phyloP scores from a whole-genome alignment of 2,329 filamentous ascomycete genomes.

The Helotiales sp. region DNA sequence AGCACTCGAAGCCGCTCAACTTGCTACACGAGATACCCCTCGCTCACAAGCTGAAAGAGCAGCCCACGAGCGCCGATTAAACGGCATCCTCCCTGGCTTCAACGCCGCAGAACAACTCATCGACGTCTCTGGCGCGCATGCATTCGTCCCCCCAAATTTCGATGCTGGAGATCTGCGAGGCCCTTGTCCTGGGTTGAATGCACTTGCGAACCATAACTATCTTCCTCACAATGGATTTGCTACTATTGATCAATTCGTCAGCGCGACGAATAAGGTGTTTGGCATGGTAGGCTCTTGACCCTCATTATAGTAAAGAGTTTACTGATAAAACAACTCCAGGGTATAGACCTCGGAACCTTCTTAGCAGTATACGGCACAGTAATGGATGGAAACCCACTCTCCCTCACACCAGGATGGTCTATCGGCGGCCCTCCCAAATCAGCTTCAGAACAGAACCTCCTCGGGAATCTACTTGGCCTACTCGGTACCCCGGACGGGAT shows the following conservation, averaged over 20 bases:
- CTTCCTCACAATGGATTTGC: slow-evolving; percentile 33
- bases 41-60: not conserved
- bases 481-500: slow-evolving; percentile 47
- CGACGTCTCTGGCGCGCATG: slow-evolving; percentile 3
- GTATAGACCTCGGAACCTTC: slow-evolving; percentile 40
- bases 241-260: slow-evolving; percentile 33
- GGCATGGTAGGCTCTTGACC: not conserved
- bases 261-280: slow-evolving; percentile 25
- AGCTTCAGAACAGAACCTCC: slow-evolving; percentile 13
- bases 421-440: slow-evolving; percentile 45
- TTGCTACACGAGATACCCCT: not conserved
- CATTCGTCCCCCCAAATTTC: slow-evolving; percentile 2
- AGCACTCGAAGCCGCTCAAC: slow-evolving; percentile 12
- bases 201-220: slow-evolving; percentile 42
- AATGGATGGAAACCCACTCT: slow-evolving; percentile 43
- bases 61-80: slow-evolving; percentile 1
- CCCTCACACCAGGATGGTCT: slow-evolving; percentile 46
- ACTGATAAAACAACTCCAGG: slow-evolving; percentile 21
- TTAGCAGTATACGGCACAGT: slow-evolving; percentile 45
- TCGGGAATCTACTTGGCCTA: slow-evolving; percentile 13
- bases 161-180: slow-evolving; percentile 22
- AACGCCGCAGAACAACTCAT: slow-evolving; percentile 15
- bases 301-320: not conserved
- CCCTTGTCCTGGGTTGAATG: slow-evolving; percentile 40
- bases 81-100: slow-evolving; percentile 8